These are phyloP conservation scores for Xanthoconium stramineum DNA, from an alignment of 768 basidiomycete species.

Conservation along the genomic window DNA sequence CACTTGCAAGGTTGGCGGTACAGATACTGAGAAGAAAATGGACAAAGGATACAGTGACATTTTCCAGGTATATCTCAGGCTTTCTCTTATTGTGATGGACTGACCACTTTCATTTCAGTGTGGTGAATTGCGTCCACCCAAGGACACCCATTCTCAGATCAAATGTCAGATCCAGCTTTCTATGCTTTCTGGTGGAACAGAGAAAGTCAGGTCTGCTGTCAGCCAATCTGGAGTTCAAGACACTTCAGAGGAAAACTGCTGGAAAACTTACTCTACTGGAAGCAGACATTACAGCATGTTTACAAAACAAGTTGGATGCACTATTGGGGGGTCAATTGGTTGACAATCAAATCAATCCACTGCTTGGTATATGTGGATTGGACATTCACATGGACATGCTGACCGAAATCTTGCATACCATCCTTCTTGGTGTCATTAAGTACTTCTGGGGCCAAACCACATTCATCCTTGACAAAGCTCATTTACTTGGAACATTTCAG, in stretches of 20 bases:
- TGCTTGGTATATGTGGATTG: slow-evolving; percentile 13
- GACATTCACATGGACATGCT: slow-evolving; percentile 20
- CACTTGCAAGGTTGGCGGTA: slow-evolving; percentile 25
- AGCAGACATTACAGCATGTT: background rate
- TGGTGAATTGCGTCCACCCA: slow-evolving; percentile 5
- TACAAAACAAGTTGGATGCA: slow-evolving; percentile 2
- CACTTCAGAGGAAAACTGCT: background rate
- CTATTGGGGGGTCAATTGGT: slow-evolving; percentile 3
- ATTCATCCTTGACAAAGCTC: slow-evolving; percentile 22
- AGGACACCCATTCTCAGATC: background rate
- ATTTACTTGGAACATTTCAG: slow-evolving; percentile 20
- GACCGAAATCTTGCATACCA: slow-evolving; percentile 29
- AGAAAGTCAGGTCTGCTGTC: slow-evolving; percentile 16
- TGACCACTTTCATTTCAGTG: background rate
- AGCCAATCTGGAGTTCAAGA: slow-evolving; percentile 35
- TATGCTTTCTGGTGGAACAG: slow-evolving; percentile 1
- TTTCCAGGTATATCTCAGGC: slow-evolving; percentile 11
- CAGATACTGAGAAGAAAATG: slow-evolving; percentile 14
- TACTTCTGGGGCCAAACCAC: slow-evolving; percentile 31
- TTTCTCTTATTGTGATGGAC: background rate
- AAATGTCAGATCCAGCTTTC: slow-evolving; percentile 7
- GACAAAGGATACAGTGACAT: slow-evolving; percentile 26
- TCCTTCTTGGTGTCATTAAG: slow-evolving; percentile 21
- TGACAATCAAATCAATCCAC: slow-evolving; percentile 12
- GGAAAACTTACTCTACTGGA: slow-evolving; percentile 2